phyloP scores from a whole-genome alignment of 2,329 filamentous ascomycete genomes.

The Pestalotiopsis sp. region DNA sequence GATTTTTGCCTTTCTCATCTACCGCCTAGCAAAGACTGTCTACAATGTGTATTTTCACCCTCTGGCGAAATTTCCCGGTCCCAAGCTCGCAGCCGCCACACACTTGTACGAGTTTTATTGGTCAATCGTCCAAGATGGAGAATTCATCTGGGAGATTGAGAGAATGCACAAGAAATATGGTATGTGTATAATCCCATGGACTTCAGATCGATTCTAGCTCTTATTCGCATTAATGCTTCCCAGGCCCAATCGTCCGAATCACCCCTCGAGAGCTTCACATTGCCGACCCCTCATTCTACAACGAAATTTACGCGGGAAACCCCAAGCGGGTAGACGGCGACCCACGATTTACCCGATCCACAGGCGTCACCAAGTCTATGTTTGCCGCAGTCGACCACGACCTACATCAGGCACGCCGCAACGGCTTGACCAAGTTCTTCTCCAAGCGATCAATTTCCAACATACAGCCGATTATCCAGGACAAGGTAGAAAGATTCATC shows the following conservation, averaged over 20 bases:
- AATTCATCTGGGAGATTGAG: constrained; percentile 23
- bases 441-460: constrained; percentile 23
- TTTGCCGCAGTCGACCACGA: not conserved
- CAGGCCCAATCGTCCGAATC: constrained; percentile 35
- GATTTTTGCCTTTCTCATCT: too few relatives aligned
- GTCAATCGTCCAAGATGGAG: constrained; percentile 21
- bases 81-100: constrained; percentile 26
- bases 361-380: not conserved
- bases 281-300: constrained; percentile 31
- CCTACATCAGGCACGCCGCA: constrained; percentile 20
- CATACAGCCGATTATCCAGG: constrained; percentile 20
- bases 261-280: constrained; percentile 36
- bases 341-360: not conserved
- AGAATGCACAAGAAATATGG: constrained; percentile 28
- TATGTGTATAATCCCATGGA: constrained; percentile 9
- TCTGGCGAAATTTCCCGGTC: constrained; percentile 21
- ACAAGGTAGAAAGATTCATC: not conserved
- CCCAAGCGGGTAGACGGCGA: constrained; percentile 20
- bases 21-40: too few relatives aligned
- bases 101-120: constrained; percentile 28
- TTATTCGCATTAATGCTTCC: not conserved
- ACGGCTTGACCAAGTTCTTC: constrained; percentile 25
- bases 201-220: not conserved
- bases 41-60: not conserved
- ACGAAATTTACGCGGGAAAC: constrained; percentile 23